Base-by-base conservation (phyloP, 2,329 filamentous ascomycete genomes). In the Penicillium sp. region DNA sequence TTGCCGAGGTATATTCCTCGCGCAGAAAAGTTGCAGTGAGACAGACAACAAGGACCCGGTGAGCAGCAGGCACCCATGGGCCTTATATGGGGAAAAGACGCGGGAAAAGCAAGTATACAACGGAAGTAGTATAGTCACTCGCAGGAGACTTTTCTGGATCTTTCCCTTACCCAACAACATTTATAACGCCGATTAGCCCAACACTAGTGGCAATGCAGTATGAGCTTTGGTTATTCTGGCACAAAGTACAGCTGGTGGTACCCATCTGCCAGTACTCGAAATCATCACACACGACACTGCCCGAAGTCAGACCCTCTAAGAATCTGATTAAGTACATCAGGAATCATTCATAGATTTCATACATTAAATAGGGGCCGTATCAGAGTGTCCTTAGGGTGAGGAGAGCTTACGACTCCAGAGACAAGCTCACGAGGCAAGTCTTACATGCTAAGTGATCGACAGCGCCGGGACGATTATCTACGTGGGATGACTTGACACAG, bases 101-200 rank as follows among this genome's bases (percentile, higher is more conserved):
- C 35, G n/a, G 53, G 41, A 58, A 57, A 61, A 61, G 54, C 30
- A 61, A 61, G 47, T n/a, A 56, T 17, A 30, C 9, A 7, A 45
- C 44, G 35, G 41, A 48, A 15, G 13, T 45, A 19, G 23, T 29
- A 13, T 19, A 19, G 49, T 50, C 46, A 1, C 26, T 38, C 59
- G 47, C 13, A 6, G 13, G 17, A 15, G 21, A n/a, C 49, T 29
- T 47, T 17, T 5, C 1, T 7, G 31, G 31, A 38, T 38, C 31
- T 38, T 38, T 38, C 45, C 41, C 23, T 58, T 58, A 51, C 60
- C 49, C 50, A 55, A 58, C 50, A 19, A 9, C 41, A 61, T 61
- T 54, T 61, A 41, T 58, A 56, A 56, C 23, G n/a, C 8, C 7
- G 21, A 31, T 53, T 41, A 47, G 35, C 21, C 5, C n/a, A 41